phyloP scores from a whole-genome alignment of 164 flowering plant genomes.

The Nymphaea colorata region DNA sequence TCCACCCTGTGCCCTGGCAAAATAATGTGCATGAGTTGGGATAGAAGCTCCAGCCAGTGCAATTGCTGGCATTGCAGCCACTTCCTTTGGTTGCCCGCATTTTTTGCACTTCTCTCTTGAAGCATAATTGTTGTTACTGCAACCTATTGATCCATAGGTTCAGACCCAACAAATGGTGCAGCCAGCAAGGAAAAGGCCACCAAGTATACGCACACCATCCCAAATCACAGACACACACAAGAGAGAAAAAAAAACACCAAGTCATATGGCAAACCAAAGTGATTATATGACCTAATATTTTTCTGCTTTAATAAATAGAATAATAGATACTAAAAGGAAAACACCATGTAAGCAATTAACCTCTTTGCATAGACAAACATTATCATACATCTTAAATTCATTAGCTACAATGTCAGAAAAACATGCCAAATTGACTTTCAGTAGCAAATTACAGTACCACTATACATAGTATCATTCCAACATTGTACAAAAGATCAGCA shows the following conservation, averaged over 20 bases:
- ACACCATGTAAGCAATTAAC: too few relatives aligned
- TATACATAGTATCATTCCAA: too few relatives aligned
- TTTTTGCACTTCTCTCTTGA: constrained; percentile 97
- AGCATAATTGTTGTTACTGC: constrained; percentile 99
- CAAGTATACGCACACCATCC: constrained; percentile 78
- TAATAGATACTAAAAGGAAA: too few relatives aligned
- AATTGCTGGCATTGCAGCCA: constrained; percentile 92
- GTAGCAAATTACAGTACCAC: too few relatives aligned
- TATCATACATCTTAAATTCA: too few relatives aligned
- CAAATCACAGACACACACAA: constrained; percentile 35
- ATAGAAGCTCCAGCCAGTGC: constrained; percentile 83
- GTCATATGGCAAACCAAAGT: constrained; percentile 51
- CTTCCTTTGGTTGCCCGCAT: constrained; percentile 92
- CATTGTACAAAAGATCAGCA: too few relatives aligned
- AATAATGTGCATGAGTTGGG: constrained; percentile 69
- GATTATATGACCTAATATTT: constrained; percentile 14
- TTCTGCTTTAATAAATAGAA: too few relatives aligned
- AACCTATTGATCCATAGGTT: constrained; percentile 81
- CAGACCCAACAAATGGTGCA: constrained; percentile 60
- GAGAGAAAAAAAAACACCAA: constrained; percentile 37
- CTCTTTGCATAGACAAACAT: too few relatives aligned
- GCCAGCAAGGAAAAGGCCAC: constrained; percentile 57
- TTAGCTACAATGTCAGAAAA: too few relatives aligned
- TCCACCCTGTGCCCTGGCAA: constrained; percentile 64
- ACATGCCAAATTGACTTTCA: too few relatives aligned